phyloP scores from a whole-genome alignment of 2,329 filamentous ascomycete genomes.

The Atkinsonella hypoxylon region DNA sequence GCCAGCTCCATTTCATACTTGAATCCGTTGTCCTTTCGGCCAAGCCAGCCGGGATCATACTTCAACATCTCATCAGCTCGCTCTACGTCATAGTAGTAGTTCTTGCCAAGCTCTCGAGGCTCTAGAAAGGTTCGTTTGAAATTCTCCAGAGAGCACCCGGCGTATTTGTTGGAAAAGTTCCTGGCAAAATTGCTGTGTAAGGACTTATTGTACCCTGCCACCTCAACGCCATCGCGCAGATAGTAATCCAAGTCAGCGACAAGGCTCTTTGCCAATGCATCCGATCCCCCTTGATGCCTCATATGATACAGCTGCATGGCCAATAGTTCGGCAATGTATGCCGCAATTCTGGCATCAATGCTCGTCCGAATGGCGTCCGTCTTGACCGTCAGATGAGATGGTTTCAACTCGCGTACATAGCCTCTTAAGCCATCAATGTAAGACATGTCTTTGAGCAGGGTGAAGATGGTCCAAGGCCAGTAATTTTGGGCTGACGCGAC shows the following conservation, averaged over 20 bases:
- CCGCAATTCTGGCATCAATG: conserved; percentile 59
- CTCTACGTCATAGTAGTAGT: conserved; percentile 76
- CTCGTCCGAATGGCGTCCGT: conserved; percentile 44
- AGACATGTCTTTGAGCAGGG: conserved; percentile 57
- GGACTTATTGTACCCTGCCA: conserved; percentile 78
- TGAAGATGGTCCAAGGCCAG: conserved; percentile 88
- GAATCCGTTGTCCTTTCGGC: conserved; percentile 59
- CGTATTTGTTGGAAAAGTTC: conserved; percentile 73
- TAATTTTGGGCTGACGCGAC: conserved; percentile 81
- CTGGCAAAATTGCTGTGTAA: conserved; percentile 74
- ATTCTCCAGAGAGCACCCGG: conserved; percentile 58
- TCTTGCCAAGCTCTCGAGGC: conserved; percentile 52
- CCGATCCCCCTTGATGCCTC: conserved; percentile 59
- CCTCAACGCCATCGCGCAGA: conserved; percentile 61
- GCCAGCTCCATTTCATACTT: conserved; percentile 71
- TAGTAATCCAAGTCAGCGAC: conserved; percentile 70
- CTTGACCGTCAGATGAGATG: conserved; percentile 39
- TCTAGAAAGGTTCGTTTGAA: conserved; percentile 67
- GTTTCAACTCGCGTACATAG: conserved; percentile 51
- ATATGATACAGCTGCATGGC: conserved; percentile 84
- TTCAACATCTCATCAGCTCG: conserved; percentile 64
- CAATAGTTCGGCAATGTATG: conserved; percentile 75
- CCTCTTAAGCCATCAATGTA: conserved; percentile 63
- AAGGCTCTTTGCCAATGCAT: conserved; percentile 56
- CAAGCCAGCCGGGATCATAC: conserved; percentile 69